phyloP scores from a whole-genome alignment of 2,329 filamentous ascomycete genomes.

The Alternaria arborescens region DNA sequence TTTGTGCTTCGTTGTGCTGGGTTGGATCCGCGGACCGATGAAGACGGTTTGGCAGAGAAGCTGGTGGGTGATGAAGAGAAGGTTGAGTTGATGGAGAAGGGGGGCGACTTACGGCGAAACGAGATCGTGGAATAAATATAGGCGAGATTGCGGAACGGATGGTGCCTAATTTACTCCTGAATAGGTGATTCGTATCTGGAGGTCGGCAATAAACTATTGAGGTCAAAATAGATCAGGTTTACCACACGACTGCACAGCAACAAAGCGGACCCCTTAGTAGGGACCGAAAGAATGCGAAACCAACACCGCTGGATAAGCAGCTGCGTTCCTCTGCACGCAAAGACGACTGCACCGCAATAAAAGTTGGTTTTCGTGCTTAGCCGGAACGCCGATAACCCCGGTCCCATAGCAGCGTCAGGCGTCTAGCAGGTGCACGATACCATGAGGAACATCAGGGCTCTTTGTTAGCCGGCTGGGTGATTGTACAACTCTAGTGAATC shows the following conservation, averaged over 20 bases:
- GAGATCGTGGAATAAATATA: conserved; percentile 3
- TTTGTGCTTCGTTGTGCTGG: conserved; percentile 7
- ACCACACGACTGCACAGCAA: neutral
- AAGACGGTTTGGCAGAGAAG: neutral
- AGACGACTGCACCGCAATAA: neutral
- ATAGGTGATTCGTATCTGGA: neutral
- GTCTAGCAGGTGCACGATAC: neutral
- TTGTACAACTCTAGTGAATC: neutral
- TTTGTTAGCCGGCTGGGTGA: neutral
- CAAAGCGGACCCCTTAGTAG: neutral
- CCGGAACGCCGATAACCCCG: neutral
- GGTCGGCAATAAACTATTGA: neutral
- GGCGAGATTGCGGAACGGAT: neutral
- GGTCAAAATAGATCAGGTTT: neutral
- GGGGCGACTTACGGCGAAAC: conserved; percentile 3
- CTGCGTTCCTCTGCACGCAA: neutral
- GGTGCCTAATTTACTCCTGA: neutral
- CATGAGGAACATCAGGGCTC: neutral
- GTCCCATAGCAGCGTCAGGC: neutral
- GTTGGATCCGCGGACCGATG: neutral
- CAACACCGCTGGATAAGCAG: neutral
- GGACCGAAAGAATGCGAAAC: neutral
- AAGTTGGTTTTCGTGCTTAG: neutral
- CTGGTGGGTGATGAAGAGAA: conserved; percentile 8
- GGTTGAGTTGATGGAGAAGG: conserved; percentile 4